A percentile compares a stretch with the other conserved stretches of the same genome.
Evolutionary conservation across 495 filamentous ascomycete genomes (phyloP).

Genomic region (Lasiosphaeriaceae sp.): DNA sequence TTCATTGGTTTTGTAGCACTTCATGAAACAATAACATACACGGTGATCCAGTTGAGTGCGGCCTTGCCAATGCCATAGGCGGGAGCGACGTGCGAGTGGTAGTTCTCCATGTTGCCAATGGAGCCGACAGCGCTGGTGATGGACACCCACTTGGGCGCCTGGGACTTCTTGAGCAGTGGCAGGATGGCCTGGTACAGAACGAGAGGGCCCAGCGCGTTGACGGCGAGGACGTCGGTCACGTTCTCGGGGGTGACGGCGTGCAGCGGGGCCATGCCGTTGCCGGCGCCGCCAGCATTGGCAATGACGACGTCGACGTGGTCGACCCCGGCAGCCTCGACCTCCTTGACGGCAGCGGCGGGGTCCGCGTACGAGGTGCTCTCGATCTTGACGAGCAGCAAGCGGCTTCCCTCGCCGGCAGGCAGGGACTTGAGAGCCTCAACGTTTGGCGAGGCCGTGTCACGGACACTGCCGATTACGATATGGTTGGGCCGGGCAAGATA

Average conservation of each 20-base stretch:
- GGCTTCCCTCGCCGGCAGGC: constrained; percentile 6
- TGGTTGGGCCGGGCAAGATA: constrained; percentile 25
- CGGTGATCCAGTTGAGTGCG: constrained; percentile 22
- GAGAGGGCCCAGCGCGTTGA: constrained; percentile 18
- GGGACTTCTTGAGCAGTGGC: constrained; percentile 15
- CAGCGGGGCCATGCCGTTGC: constrained; percentile 7
- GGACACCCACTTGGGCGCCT: constrained; percentile 13
- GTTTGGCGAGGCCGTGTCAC: constrained; percentile 4
- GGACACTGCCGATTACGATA: constrained; percentile 24
- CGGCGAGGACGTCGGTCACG: constrained; percentile 2
- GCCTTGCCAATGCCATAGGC: constrained; percentile 20
- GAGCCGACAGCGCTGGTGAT: constrained; percentile 15
- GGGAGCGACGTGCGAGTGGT: constrained; percentile 10
- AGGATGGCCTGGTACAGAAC: constrained; percentile 15
- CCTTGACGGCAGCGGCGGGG: constrained; percentile 4
- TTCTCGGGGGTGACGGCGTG: constrained; percentile 10
- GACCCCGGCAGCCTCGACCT: constrained; percentile 9
- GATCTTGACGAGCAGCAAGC: constrained; percentile 13
- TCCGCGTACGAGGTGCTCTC: constrained; percentile 12
- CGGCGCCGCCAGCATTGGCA: constrained; percentile 21
- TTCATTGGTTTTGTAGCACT: not conserved
- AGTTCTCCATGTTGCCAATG: constrained; percentile 10
- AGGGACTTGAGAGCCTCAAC: constrained; percentile 16
- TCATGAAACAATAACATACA: not conserved
- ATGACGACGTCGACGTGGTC: constrained; percentile 22